Evolutionary conservation across 768 basidiomycete species (phyloP), one percentile per base, ranked within the genome.

Genomic region (Kwoniella mangroviensis): DNA sequence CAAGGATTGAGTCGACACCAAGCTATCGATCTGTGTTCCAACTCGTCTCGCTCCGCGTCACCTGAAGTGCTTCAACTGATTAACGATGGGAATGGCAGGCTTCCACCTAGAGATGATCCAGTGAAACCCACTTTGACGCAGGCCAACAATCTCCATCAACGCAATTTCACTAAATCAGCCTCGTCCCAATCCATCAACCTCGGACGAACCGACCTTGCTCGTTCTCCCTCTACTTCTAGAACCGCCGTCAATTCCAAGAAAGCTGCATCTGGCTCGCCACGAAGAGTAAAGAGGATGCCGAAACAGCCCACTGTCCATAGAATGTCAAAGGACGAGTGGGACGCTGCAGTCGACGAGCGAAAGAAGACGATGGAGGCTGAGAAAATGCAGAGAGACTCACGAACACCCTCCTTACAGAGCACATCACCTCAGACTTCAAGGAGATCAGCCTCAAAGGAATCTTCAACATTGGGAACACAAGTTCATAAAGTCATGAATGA

Each of bases 361-460:
- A 1, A 15, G 28, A 34, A 24, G 15, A 15, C 11, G 56, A 57
- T 24, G 56, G 28, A 15, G 5, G 11, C 21, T 24, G 13, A 26
- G 26, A 26, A 21, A 26, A 57, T 57, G 15, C 26, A 24, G 5
- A 57, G 15, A n/a, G 24, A 24, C 22, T 55, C 54, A 22, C 54
- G 24, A 24, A 10, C n/a, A n/a, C n/a, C 41, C 22, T 17, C 26
- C 15, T 21, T 4, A 49, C 19, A 42, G 21, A 42, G 40, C 3
- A 12, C 26, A 34, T 13, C 15, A 4, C 34, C 34, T 34, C 34
- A 34, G 34, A 7, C 34, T 34, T 34, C 40, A 40, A 28, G 7
- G 15, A 42, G 63, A 28, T 65, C 63, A 34, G 21, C 40, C 3
- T 55, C 63, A 40, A 55, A 21, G 4, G 40, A 55, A 34, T 41